phyloP scores from a whole-genome alignment of 805 yeast species.

The Candida vartiovaarae region DNA sequence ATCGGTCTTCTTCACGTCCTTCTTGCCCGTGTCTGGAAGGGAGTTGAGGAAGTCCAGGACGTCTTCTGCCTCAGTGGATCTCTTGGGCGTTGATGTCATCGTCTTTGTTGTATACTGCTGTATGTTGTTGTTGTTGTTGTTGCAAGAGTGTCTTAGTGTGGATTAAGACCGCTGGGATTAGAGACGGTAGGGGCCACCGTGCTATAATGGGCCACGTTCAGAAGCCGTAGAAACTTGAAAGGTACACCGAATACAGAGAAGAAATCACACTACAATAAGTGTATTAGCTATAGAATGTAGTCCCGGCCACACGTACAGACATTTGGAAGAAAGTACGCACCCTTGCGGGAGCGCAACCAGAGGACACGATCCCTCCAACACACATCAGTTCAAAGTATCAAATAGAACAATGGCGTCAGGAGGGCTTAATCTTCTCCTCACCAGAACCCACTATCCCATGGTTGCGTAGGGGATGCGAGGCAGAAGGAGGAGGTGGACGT shows the following conservation, averaged over 20 bases:
- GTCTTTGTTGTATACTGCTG: neutral
- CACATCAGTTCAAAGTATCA: conserved; percentile 20
- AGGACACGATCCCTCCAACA: conserved; percentile 40
- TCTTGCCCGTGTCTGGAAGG: conserved; percentile 47
- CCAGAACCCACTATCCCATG: conserved; percentile 53
- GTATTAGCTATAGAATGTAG: neutral
- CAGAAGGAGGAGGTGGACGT: conserved; percentile 50
- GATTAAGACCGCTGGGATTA: no score
- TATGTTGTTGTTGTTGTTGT: neutral
- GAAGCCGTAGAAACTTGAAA: no score
- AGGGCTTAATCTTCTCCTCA: conserved; percentile 56
- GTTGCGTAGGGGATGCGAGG: conserved; percentile 42
- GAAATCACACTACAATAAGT: neutral
- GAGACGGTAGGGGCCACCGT: no score
- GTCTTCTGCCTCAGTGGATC: conserved; percentile 55
- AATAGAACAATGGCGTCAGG: conserved; percentile 8
- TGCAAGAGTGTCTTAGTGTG: neutral
- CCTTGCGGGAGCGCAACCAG: neutral
- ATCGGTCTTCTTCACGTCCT: conserved; percentile 23
- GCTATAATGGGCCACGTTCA: no score
- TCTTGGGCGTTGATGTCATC: conserved; percentile 22
- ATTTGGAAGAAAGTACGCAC: neutral
- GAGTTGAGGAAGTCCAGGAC: conserved; percentile 77
- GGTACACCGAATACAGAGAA: neutral
- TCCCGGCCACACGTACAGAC: neutral